Evolutionary conservation across 768 basidiomycete genomes (phyloP), one percentile per base, ranked within the genome.

Genomic region (Mycena latifolia): DNA sequence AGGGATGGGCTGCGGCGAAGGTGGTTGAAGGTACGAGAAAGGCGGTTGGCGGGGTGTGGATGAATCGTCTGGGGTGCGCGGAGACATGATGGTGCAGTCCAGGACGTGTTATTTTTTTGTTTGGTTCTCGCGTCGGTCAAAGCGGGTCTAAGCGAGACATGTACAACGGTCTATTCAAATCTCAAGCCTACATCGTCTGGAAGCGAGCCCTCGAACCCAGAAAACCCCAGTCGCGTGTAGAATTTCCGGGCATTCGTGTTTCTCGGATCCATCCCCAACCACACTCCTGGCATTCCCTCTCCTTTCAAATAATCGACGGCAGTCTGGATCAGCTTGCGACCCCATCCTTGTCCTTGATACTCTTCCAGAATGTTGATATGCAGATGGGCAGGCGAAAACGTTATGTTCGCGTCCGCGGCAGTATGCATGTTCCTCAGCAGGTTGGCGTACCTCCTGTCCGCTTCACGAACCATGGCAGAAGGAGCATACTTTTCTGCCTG

Each of bases 301-400:
- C 71, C 81, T 65, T 79, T 84, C 72, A 94, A 75, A 78, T 86
- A 80, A 48, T 80, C 78, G 27, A 91, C 82, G 5, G 85, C 90
- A 35, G 71, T 77, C 48, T 76, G 80, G 37, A 93, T 87, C 69
- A 94, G 74, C 74, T 77, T 86, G 73, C 82, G 83, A n/a, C 92
- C 92, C 87, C 88, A 92, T 25, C 92, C 92, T 66, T 84, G 84
- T 59, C 85, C 79, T 75, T 92, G 92, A 73, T 91, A 86, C 46
- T 81, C 81, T 27, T 88, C 84, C 71, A 93, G 73, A 60, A 94
- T 86, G 69, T 94, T 80, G 72, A 94, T 89, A 74, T 94, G 92
- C 69, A 94, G 68, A 76, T 94, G 92, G 11, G 92, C 92, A 14
- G 88, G 85, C 20, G 92, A 88, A 73, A 90, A 91, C 6, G 81